Conservation (phyloP, 1,284 basidiomycete species). For the Ganoderma boninense region DNA sequence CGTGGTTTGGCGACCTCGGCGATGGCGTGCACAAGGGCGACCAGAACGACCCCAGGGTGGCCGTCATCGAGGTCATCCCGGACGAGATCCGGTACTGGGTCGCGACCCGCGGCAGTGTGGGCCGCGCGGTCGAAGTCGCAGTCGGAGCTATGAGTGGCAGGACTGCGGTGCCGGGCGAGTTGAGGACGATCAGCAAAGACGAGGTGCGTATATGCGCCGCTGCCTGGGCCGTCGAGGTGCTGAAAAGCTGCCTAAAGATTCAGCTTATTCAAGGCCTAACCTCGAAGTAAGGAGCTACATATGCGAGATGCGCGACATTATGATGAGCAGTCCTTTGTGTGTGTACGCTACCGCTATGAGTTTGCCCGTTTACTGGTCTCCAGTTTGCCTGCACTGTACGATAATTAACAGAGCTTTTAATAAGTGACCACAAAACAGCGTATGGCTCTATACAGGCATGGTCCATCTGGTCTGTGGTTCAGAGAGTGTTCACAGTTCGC, state of each 20-base stretch:
- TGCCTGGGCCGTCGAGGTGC: too few species aligned
- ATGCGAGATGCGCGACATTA: background rate
- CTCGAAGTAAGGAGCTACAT: slow-evolving; percentile 23
- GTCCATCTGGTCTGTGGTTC: too few species aligned
- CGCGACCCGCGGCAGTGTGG: slow-evolving; percentile 54
- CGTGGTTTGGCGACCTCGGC: slow-evolving; percentile 89
- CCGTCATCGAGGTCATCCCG: slow-evolving; percentile 83
- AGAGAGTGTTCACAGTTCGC: too few species aligned
- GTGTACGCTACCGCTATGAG: slow-evolving; percentile 5
- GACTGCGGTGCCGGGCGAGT: slow-evolving; percentile 66
- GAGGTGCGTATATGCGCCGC: slow-evolving; percentile 54
- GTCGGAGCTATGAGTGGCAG: slow-evolving; percentile 62
- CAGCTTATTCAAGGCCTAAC: slow-evolving; percentile 35
- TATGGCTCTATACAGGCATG: too few species aligned
- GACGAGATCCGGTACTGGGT: slow-evolving; percentile 86
- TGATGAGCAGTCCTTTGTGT: background rate
- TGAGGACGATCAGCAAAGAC: slow-evolving; percentile 66
- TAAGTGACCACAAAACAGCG: too few species aligned
- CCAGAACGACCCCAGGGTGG: slow-evolving; percentile 82
- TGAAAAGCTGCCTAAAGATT: slow-evolving; percentile 39
- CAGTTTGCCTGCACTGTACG: too few species aligned
- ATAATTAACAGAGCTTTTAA: too few species aligned
- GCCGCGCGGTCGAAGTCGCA: slow-evolving; percentile 60
- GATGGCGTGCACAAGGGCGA: slow-evolving; percentile 90
- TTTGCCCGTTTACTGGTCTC: too few species aligned